Evolutionary conservation across 2,329 filamentous ascomycete genomes (phyloP).

Genomic region (Penicillium sp.): DNA sequence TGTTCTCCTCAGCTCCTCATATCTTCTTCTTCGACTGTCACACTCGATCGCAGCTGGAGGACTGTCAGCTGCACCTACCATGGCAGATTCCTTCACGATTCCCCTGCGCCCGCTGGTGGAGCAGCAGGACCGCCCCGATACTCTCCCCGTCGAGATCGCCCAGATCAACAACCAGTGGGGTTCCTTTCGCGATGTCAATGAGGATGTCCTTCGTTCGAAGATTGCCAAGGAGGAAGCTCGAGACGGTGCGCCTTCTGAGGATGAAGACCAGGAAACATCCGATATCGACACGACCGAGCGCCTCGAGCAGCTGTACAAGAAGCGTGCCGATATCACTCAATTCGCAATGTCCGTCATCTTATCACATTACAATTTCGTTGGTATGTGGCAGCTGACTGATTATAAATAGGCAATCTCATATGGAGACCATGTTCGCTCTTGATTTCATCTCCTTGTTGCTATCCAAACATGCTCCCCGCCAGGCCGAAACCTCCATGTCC

Average conservation of each 20-base stretch:
- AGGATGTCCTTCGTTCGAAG: conserved; percentile 68
- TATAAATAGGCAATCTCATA: conserved; percentile 41
- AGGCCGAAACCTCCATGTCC: conserved; percentile 69
- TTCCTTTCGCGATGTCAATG: conserved; percentile 76
- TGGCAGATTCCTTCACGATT: conserved; percentile 50
- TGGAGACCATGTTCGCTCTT: conserved; percentile 62
- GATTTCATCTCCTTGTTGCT: conserved; percentile 81
- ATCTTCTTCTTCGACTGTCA: not conserved
- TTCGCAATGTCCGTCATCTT: conserved; percentile 39
- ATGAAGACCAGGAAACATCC: conserved; percentile 28
- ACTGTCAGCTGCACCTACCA: conserved; percentile 15
- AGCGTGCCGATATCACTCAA: conserved; percentile 45
- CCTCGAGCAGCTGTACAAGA: conserved; percentile 44
- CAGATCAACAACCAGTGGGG: conserved; percentile 77
- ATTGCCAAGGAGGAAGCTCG: conserved; percentile 54
- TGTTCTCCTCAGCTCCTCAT: not conserved
- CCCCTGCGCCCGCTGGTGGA: conserved; percentile 58
- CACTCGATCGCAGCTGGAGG: not conserved
- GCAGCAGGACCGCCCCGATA: conserved; percentile 53
- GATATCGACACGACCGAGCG: conserved; percentile 41
- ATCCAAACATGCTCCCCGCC: conserved; percentile 73
- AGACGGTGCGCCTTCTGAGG: conserved; percentile 48
- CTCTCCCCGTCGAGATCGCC: conserved; percentile 70
- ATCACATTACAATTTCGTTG: not conserved
- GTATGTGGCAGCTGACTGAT: conserved; percentile 7